Evolutionary conservation across 257 asterid genomes (phyloP), one percentile per base, ranked within the genome.

Genomic region (Handroanthus guayacan): DNA sequence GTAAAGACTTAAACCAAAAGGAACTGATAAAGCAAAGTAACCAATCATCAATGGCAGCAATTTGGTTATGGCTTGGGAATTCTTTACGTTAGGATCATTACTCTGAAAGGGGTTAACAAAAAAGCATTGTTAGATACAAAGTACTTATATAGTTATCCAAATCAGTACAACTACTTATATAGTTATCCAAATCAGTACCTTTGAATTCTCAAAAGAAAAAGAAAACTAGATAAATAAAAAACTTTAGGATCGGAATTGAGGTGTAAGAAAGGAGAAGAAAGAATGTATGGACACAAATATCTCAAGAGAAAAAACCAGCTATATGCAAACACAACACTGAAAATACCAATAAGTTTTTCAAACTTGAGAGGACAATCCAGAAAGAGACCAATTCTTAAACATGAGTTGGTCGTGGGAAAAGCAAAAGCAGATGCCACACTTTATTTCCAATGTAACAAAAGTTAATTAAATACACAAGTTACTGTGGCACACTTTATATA

Each of bases 1-100:
- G 76, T 95, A 95, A 76, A 95, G 90, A 82, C 99, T 90, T 80
- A 95, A 87, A 81, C 99, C 99, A 51, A 98, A 95, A 73, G 99
- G 99, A 83, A 95, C 99, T 14, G 98, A 91, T 57, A 95, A 86
- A 70, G 99, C 76, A 82, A 95, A 95, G 75, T 95, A 95, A 52
- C 99, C 99, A 75, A 95, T 88, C 98, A 95, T 87, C 84, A 95
- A 62, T 2, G 99, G 99, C 66, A 95, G 89, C 71, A 95, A 83
- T 78, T 89, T 91, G 78, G 98, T 90, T 77, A 95, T 76, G 75
- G 91, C 94, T 84, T 95, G 99, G 71, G 97, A 79, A 84, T 54
- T 95, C 89, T 93, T 95, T 63, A 87, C 78, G 69, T 87, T 93
- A 3, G 97, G 99, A 88, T 95, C 97, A 80, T 89, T 90, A 84